phyloP scores from a whole-genome alignment of 2,329 filamentous ascomycete species.

The Colletotrichum orchidophilum region DNA sequence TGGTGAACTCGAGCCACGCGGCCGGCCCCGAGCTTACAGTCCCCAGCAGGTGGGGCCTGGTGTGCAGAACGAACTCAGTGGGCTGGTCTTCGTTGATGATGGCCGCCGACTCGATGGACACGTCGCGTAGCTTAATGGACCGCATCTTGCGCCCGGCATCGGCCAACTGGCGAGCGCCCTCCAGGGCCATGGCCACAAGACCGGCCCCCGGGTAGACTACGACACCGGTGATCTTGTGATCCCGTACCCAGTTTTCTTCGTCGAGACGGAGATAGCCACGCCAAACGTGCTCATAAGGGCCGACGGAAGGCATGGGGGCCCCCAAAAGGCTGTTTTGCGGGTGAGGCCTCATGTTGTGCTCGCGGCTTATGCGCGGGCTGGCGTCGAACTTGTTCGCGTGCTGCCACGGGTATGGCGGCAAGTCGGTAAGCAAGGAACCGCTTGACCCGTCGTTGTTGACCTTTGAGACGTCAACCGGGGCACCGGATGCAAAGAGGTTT shows the following conservation, averaged over 20 bases:
- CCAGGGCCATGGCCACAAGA: slow-evolving; percentile 40
- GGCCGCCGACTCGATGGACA: too few species aligned
- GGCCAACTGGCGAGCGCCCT: slow-evolving; percentile 17
- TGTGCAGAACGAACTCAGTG: too few species aligned
- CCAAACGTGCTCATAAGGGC: background rate
- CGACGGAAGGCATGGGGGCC: too few species aligned
- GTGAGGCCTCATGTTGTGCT: background rate
- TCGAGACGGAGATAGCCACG: slow-evolving; percentile 10
- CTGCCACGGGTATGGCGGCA: slow-evolving; percentile 35
- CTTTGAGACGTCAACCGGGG: slow-evolving; percentile 28
- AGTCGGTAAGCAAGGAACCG: slow-evolving; percentile 2
- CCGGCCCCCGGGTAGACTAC: slow-evolving; percentile 50
- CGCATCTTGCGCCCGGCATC: slow-evolving; percentile 29
- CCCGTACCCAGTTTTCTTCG: slow-evolving; percentile 49
- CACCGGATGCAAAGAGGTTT: slow-evolving; percentile 30
- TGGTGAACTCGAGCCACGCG: too few species aligned
- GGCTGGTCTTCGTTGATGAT: too few species aligned
- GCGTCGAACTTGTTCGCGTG: slow-evolving; percentile 1
- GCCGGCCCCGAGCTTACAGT: too few species aligned
- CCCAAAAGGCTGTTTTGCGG: too few species aligned
- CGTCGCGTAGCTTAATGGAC: slow-evolving; percentile 39
- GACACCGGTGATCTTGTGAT: slow-evolving; percentile 53
- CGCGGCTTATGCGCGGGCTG: background rate
- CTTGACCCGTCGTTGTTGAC: background rate
- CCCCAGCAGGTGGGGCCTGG: too few species aligned